Base-by-base conservation (phyloP, 495 filamentous ascomycete species). In the Neurospora sp. region DNA sequence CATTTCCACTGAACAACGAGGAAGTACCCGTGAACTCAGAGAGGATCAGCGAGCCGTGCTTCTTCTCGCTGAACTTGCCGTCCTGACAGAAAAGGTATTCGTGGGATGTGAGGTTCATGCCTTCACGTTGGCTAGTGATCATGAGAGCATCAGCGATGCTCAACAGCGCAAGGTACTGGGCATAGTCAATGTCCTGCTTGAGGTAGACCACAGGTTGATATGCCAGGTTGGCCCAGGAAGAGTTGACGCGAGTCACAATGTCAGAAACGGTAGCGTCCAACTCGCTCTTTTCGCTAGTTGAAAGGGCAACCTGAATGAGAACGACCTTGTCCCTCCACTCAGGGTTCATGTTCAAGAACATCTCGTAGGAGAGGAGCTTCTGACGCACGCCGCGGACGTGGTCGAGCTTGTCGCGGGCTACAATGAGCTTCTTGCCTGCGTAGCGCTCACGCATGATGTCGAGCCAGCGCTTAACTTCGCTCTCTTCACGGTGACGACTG, bases 61-160 rank as follows among this genome's bases (percentile, higher is more conserved):
- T 94, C 82, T 93, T 93, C 71, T 90, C 85, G 31, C 86, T 85
- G 70, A 80, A 78, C 77, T 88, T 89, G n/a, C 93, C 93, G 81
- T 97, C 95, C 80, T 98, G 95, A 76, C 94, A 97, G 75, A 92
- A 94, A 39, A 97, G 87, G 79, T 93, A 98, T 82, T 98, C 95
- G 78, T 97, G 95, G 66, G 90, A 92, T 8, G 95, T 96, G 44
- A 98, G 83, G 77, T 97, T 97, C 95, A 97, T 98, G 54, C 95
- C 95, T 79, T 97, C 95, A 70, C 95, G 93, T 71, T 97, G 88
- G 80, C 92, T 94, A 7, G 95, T 94, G 79, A 98, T 94, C 88
- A 97, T 95, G 39, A 98, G 85, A 27, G 91, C 92, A 82, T 97
- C 94, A 4, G 95, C 95, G 35, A 96, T 91, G 20, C 92, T 92